A percentile compares a stretch with the other conserved stretches of the same genome.
Conservation (phyloP, 768 basidiomycete genomes). For the Tricholoma hemisulphureum region DNA sequence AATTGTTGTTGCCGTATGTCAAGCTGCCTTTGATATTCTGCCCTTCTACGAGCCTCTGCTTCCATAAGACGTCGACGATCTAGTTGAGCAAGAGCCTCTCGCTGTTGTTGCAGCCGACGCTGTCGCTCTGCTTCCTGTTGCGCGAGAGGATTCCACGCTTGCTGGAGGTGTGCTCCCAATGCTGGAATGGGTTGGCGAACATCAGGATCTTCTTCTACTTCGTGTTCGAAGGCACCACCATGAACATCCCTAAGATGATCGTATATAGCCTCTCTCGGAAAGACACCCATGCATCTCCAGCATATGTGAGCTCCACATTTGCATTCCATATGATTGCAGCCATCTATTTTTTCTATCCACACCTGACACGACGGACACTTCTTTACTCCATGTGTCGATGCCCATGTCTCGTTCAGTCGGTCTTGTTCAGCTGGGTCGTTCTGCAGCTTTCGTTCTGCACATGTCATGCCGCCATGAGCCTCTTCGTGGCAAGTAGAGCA, state of each 20-base stretch:
- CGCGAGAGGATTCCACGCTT: not conserved
- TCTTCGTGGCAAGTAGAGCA: conserved; percentile 51
- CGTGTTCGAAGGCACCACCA: not conserved
- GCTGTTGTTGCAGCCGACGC: not conserved
- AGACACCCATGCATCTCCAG: conserved; percentile 51
- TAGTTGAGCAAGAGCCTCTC: not conserved
- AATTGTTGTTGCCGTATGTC: not conserved
- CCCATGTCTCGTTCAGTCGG: conserved; percentile 40
- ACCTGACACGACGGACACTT: conserved; percentile 46
- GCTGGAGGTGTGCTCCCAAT: not conserved
- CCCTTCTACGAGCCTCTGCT: not conserved
- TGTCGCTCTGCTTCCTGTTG: not conserved
- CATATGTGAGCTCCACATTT: conserved; percentile 52
- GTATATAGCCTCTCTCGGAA: conserved; percentile 21
- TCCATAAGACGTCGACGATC: not conserved
- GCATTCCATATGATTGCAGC: conserved; percentile 58
- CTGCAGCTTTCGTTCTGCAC: conserved; percentile 35
- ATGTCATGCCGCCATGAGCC: conserved; percentile 51
- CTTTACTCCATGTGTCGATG: conserved; percentile 37
- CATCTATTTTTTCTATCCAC: conserved; percentile 48
- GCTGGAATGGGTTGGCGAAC: not conserved
- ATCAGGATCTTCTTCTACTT: not conserved
- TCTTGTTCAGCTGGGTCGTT: conserved; percentile 42
- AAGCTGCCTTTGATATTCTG: not conserved
- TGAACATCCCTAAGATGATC: conserved; percentile 4